Evolutionary conservation across 2,329 filamentous ascomycete genomes (phyloP).

Genomic region (Fusarium keratoplasticum): DNA sequence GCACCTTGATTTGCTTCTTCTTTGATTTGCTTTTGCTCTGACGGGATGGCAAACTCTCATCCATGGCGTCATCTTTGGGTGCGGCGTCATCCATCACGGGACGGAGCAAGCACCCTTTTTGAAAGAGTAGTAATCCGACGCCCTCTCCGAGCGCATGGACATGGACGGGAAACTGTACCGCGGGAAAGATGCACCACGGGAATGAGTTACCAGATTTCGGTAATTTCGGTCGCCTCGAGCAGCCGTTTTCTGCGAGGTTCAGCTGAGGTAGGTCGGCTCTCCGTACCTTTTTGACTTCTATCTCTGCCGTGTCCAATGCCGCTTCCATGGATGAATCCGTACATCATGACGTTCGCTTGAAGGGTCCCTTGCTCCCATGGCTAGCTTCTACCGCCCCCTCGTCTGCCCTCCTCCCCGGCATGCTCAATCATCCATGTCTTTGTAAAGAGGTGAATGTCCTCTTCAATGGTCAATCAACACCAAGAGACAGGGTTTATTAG

Average conservation of each 20-base stretch:
- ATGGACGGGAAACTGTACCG: no score
- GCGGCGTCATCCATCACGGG: slow-evolving; percentile 9
- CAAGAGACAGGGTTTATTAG: background rate
- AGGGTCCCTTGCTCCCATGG: background rate
- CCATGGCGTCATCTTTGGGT: slow-evolving; percentile 24
- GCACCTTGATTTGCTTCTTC: background rate
- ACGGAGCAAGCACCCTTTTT: background rate
- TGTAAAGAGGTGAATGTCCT: background rate
- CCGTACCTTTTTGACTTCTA: background rate
- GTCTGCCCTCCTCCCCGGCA: background rate
- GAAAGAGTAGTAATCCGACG: background rate
- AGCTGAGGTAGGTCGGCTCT: background rate
- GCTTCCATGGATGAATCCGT: slow-evolving; percentile 2
- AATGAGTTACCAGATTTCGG: background rate
- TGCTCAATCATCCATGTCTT: background rate
- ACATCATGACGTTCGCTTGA: slow-evolving; percentile 2
- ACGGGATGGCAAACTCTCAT: slow-evolving; percentile 5
- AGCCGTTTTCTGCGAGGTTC: background rate
- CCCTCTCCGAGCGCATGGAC: background rate
- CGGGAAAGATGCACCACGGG: background rate
- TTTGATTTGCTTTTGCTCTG: background rate
- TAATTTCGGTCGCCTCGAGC: background rate
- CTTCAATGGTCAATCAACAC: background rate
- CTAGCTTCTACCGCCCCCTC: background rate
- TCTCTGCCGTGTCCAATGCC: slow-evolving; percentile 1